Evolutionary conservation across 2,329 filamentous ascomycete species (phyloP), one percentile per base, ranked within the genome.

Genomic region (Kalmusia sp.): DNA sequence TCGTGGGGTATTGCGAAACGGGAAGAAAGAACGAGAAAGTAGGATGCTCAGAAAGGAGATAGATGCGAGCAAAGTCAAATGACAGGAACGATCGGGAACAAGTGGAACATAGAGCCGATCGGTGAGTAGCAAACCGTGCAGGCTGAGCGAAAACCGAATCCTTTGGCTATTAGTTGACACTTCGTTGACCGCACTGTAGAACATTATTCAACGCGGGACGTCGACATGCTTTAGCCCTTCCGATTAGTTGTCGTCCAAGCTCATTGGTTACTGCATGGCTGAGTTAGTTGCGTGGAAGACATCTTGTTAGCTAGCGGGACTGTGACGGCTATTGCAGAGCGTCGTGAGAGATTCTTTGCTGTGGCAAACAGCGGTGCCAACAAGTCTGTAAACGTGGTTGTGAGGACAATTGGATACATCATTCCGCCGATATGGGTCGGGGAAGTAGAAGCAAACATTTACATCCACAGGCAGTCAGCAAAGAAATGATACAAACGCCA

Each of bases 171-270:
- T 49, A 25, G 54, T 46, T 35, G 47, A 27, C 34, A 41, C 50
- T 57, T 37, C n/a, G 49, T 53, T 35, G 49, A 43, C 51, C 46
- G 28, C 49, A 51, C 53, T 41, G 49, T 48, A 49, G 44, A 54
- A 22, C 35, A 25, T 30, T 8, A 38, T 28, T 21, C 27, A 34
- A 37, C 19, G 30, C 37, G 17, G 15, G 22, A 46, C 22, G 24
- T 33, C 22, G 24, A 49, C 35, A 41, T 41, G 52, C 19, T 40
- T 25, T 15, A 39, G 41, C 14, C 11, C 25, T 28, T 30, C 34
- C 46, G 46, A 51, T 51, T 49, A 19, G 14, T 9, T 12, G 17
- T 31, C 12, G 17, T 39, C 9, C 30, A 34, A 39, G 40, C 27
- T 21, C 30, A 11, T 28, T n/a, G 27, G 43, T 15, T 25, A n/a